Conservation (phyloP, 2,329 filamentous ascomycete species). For the Taxawa tesnikishii region DNA sequence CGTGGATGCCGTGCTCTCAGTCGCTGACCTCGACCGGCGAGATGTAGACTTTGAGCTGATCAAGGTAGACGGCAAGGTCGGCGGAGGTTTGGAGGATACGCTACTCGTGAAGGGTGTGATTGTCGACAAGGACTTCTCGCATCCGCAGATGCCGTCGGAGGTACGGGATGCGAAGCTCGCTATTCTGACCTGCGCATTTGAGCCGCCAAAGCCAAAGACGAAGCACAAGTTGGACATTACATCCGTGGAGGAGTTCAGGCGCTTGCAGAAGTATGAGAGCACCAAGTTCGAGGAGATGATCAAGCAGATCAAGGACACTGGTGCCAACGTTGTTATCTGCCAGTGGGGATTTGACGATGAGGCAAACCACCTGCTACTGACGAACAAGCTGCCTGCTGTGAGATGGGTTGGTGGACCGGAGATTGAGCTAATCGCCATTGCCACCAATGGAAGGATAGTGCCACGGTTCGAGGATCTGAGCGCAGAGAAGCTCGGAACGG, state of each 20-base stretch:
- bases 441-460: slow-evolving; percentile 94
- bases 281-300: slow-evolving; percentile 99
- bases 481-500: slow-evolving; percentile 77
- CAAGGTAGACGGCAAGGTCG: slow-evolving; percentile 98
- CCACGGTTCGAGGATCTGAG: slow-evolving; percentile 93
- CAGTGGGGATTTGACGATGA: slow-evolving; percentile 99
- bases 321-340: slow-evolving; percentile 94
- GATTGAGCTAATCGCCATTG: slow-evolving; percentile 96
- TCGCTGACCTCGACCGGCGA: slow-evolving; percentile 88
- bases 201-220: slow-evolving; percentile 98
- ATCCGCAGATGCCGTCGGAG: slow-evolving; percentile 96
- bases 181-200: slow-evolving; percentile 94
- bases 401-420: slow-evolving; percentile 97
- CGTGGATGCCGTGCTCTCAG: slow-evolving; percentile 90
- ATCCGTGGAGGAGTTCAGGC: slow-evolving; percentile 95
- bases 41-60: slow-evolving; percentile 98
- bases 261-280: slow-evolving; percentile 87
- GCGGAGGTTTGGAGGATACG: slow-evolving; percentile 84
- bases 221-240: slow-evolving; percentile 99
- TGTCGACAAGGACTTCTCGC: slow-evolving; percentile 98
- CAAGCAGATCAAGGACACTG: slow-evolving; percentile 91
- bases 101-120: slow-evolving; percentile 95
- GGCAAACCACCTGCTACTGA: slow-evolving; percentile 91
- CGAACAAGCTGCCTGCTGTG: slow-evolving; percentile 91
- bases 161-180: slow-evolving; percentile 93